These are phyloP conservation scores for Camillea tinctor DNA, from an alignment of 2,329 filamentous ascomycete species.

Conservation along the genomic window DNA sequence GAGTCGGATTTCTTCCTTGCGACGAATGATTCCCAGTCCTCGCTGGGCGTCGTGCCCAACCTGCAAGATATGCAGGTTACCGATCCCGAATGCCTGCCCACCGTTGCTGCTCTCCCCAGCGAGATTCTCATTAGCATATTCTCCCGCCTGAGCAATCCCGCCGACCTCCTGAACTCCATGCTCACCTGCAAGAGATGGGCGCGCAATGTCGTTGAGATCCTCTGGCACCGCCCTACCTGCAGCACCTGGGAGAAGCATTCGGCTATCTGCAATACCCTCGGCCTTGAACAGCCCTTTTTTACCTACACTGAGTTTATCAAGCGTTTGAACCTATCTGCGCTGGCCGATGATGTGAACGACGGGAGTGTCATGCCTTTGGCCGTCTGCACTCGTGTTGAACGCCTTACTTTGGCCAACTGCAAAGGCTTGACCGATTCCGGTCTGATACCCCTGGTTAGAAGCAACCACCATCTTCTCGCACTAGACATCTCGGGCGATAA, in stretches of 20 bases:
- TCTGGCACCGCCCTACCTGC: constrained; percentile 94
- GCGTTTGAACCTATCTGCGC: constrained; percentile 81
- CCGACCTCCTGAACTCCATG: constrained; percentile 85
- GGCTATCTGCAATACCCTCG: constrained; percentile 77
- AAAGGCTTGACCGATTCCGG: constrained; percentile 79
- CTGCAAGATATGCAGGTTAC: constrained; percentile 71
- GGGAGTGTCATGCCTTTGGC: constrained; percentile 81
- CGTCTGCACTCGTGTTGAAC: constrained; percentile 86
- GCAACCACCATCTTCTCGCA: constrained; percentile 79
- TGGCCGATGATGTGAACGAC: constrained; percentile 77
- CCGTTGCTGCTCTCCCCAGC: constrained; percentile 82
- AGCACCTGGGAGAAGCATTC: constrained; percentile 80
- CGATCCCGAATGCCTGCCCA: constrained; percentile 67
- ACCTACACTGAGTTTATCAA: constrained; percentile 88
- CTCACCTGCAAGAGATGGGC: constrained; percentile 94
- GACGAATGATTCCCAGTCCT: constrained; percentile 91
- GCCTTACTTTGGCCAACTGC: constrained; percentile 90
- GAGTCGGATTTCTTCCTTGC: constrained; percentile 91
- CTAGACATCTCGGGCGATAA: constrained; percentile 84
- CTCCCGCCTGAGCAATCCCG: constrained; percentile 71
- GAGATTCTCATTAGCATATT: constrained; percentile 95
- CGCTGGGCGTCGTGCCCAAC: constrained; percentile 72
- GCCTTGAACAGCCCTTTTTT: constrained; percentile 74
- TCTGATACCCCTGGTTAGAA: constrained; percentile 73
- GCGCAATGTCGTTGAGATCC: constrained; percentile 82